A percentile compares a stretch with the other conserved stretches of the same genome.
phyloP scores from a whole-genome alignment of 106 monocot species.

The Allium sativum region DNA sequence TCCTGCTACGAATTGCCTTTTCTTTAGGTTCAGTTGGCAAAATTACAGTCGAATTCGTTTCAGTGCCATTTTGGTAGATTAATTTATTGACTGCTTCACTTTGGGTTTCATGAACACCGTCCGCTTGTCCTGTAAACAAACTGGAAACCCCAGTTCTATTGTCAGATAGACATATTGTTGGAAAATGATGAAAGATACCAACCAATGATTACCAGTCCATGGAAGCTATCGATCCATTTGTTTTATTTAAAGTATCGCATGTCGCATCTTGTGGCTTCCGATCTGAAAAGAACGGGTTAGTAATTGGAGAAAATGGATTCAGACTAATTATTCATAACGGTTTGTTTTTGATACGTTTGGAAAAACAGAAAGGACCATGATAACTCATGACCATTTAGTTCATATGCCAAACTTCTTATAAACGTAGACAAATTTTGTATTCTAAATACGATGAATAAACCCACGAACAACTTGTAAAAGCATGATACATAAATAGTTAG shows the following conservation, averaged over 20 bases:
- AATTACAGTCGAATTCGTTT: conserved; percentile 14
- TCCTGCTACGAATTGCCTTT: conserved; percentile 6
- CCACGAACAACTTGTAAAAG: no score
- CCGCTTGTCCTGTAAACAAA: background rate
- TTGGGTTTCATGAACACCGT: background rate
- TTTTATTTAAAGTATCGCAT: background rate
- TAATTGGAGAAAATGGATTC: no score
- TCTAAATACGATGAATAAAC: no score
- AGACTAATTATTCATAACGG: no score
- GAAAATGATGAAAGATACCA: background rate
- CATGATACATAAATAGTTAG: no score
- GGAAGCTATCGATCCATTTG: conserved; percentile 4
- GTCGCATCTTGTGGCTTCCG: background rate
- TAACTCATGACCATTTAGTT: no score
- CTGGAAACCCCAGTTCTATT: conserved; percentile 3
- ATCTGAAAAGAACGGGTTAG: conserved; percentile 6
- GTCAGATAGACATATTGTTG: background rate
- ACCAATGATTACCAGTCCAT: background rate
- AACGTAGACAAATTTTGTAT: no score
- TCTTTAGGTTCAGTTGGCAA: conserved; percentile 10
- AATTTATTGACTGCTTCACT: background rate
- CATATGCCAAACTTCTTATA: no score
- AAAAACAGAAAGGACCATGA: no score
- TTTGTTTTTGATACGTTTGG: no score
- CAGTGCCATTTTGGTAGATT: conserved; percentile 6